Evolutionary conservation across 225 moss, liverwort and hornwort genomes (phyloP).

Genomic region (Physcomitrium patens): DNA sequence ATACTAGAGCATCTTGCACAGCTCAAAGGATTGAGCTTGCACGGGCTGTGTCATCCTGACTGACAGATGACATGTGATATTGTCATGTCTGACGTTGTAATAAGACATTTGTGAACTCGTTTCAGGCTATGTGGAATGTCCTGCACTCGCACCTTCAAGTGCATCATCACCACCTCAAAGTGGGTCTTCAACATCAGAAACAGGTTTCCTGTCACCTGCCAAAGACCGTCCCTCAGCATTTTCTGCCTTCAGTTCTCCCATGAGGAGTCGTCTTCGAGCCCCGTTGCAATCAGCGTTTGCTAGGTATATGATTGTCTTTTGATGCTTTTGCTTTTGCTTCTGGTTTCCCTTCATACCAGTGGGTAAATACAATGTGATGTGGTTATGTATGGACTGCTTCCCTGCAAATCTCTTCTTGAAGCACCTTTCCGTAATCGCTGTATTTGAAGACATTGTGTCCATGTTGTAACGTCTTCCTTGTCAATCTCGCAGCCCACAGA

Average conservation of each 20-base stretch:
- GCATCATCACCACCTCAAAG: slow-evolving; percentile 53
- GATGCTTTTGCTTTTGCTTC: slow-evolving; percentile 1
- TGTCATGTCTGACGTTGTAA: neutral
- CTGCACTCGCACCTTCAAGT: slow-evolving; percentile 42
- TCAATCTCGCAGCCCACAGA: slow-evolving; percentile 76
- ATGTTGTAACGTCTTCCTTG: slow-evolving; percentile 21
- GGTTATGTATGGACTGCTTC: slow-evolving; percentile 7
- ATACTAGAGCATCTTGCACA: neutral
- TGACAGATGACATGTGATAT: neutral
- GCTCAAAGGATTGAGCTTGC: neutral
- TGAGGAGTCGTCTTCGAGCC: slow-evolving; percentile 71
- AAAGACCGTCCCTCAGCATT: slow-evolving; percentile 89
- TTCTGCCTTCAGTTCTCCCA: slow-evolving; percentile 85
- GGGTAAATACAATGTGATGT: neutral
- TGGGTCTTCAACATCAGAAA: slow-evolving; percentile 57
- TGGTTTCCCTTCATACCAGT: neutral
- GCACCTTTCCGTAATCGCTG: neutral
- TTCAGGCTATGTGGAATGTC: slow-evolving; percentile 55
- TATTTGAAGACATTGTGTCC: slow-evolving; percentile 15
- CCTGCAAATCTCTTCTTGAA: neutral
- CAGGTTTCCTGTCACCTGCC: slow-evolving; percentile 72
- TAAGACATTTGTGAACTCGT: slow-evolving; percentile 23
- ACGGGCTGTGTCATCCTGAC: neutral
- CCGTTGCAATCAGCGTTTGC: slow-evolving; percentile 94
- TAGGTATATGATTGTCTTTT: slow-evolving; percentile 49